Evolutionary conservation across 495 filamentous ascomycete genomes (phyloP).

Genomic region (Talaromyces adpressus): DNA sequence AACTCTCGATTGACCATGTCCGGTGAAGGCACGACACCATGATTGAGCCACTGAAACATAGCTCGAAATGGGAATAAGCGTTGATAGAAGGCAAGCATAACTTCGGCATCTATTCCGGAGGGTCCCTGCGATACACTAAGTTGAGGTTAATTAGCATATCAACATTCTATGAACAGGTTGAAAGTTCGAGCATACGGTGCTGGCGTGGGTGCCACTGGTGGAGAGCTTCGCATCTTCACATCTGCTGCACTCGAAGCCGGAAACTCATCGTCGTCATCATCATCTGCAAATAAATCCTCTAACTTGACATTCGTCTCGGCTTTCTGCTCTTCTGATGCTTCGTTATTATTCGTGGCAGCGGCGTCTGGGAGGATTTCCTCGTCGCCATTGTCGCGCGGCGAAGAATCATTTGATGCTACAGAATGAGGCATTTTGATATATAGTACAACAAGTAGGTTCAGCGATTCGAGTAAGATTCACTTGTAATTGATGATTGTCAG

Average conservation of each 20-base stretch:
- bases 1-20: conserved; percentile 95
- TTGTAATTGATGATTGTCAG: conserved; percentile 2
- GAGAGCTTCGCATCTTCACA: conserved; percentile 36
- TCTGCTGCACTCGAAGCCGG: conserved; percentile 47
- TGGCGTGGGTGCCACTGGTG: conserved; percentile 29
- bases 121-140: conserved; percentile 14
- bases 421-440: conserved; percentile 46
- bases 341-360: conserved; percentile 16
- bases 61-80: conserved; percentile 92
- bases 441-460: neutral
- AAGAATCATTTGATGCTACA: conserved; percentile 28
- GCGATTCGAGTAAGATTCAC: neutral
- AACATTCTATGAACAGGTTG: neutral
- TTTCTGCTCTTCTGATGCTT: conserved; percentile 17
- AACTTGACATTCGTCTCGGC: conserved; percentile 52
- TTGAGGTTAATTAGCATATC: neutral
- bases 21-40: conserved; percentile 73
- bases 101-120: conserved; percentile 61
- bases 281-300: conserved; percentile 68
- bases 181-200: conserved; percentile 28
- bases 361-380: conserved; percentile 37
- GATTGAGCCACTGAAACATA: conserved; percentile 97
- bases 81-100: conserved; percentile 89
- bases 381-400: conserved; percentile 20
- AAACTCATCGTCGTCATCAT: conserved; percentile 72